These are phyloP conservation scores for Chiua virens DNA, from an alignment of 768 basidiomycete genomes.

Conservation along the genomic window DNA sequence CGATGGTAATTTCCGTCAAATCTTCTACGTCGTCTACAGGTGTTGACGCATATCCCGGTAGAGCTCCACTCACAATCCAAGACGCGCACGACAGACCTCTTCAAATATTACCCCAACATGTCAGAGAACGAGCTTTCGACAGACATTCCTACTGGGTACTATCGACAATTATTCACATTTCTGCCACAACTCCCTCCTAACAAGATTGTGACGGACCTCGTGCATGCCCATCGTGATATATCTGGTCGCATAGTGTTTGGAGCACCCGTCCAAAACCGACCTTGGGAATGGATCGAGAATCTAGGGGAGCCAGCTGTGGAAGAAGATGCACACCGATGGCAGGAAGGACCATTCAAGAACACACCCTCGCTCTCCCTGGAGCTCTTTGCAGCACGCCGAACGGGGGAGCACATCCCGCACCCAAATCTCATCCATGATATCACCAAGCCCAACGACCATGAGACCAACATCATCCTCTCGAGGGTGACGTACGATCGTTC, in stretches of 20 bases:
- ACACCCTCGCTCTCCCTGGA: conserved; percentile 72
- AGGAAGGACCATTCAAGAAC: conserved; percentile 57
- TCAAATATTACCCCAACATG: conserved; percentile 59
- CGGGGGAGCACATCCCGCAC: conserved; percentile 52
- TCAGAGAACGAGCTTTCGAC: conserved; percentile 51
- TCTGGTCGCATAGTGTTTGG: conserved; percentile 50
- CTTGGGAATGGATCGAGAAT: conserved; percentile 88
- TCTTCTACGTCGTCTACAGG: too few relatives aligned
- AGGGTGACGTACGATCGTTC: conserved; percentile 55
- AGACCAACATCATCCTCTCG: conserved; percentile 22
- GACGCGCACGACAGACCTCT: conserved; percentile 53
- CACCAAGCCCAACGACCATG: conserved; percentile 20
- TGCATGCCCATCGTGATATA: conserved; percentile 55
- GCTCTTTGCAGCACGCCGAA: conserved; percentile 61
- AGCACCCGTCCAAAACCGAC: conserved; percentile 63
- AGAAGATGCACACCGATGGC: conserved; percentile 43
- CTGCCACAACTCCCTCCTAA: conserved; percentile 55
- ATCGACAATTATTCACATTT: conserved; percentile 55
- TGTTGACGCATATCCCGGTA: conserved; percentile 26
- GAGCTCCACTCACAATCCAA: conserved; percentile 65
- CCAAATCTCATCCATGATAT: background rate
- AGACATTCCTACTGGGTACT: conserved; percentile 55
- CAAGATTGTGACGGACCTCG: conserved; percentile 54
- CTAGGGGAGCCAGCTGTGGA: conserved; percentile 49
- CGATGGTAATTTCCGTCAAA: conserved; percentile 52